These are phyloP conservation scores for Volvariella surrecta DNA, from an alignment of 1,284 basidiomycete species.

Conservation along the genomic window DNA sequence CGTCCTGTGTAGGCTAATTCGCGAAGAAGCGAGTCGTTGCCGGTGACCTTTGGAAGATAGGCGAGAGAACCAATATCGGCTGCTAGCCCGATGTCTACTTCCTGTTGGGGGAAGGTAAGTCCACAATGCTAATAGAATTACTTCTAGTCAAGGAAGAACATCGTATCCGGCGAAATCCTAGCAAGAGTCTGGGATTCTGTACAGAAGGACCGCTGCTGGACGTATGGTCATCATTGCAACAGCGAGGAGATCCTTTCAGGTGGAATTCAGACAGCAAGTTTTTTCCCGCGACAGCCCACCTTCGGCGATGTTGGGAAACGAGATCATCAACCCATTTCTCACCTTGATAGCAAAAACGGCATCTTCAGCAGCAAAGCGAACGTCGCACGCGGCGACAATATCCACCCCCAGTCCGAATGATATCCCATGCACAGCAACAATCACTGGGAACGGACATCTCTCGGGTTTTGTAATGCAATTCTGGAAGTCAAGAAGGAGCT, in stretches of 20 bases:
- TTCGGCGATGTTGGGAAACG: too few relatives aligned
- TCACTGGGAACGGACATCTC: slow-evolving; percentile 75
- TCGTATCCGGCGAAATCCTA: too few relatives aligned
- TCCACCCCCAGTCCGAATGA: slow-evolving; percentile 75
- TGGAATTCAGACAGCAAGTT: too few relatives aligned
- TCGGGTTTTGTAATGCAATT: slow-evolving; percentile 63
- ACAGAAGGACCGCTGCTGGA: too few relatives aligned
- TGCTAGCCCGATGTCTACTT: slow-evolving; percentile 86
- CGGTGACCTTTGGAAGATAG: slow-evolving; percentile 74
- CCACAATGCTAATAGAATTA: too few relatives aligned
- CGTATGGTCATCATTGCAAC: too few relatives aligned
- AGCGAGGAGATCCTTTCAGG: too few relatives aligned
- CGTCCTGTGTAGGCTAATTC: slow-evolving; percentile 81
- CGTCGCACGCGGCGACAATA: slow-evolving; percentile 74
- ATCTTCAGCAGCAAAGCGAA: slow-evolving; percentile 65
- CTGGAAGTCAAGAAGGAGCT: slow-evolving; percentile 63
- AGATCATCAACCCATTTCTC: slow-evolving; percentile 1
- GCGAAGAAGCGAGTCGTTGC: slow-evolving; percentile 70
- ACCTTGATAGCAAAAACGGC: slow-evolving; percentile 75
- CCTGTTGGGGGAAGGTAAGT: slow-evolving; percentile 37
- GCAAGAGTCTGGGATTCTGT: too few relatives aligned
- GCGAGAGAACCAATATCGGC: slow-evolving; percentile 90
- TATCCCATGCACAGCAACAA: slow-evolving; percentile 75
- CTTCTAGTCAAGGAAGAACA: too few relatives aligned
- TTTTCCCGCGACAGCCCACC: too few relatives aligned